Evolutionary conservation across 2,329 filamentous ascomycete species (phyloP).

Genomic region (Pochonia chlamydosporia): DNA sequence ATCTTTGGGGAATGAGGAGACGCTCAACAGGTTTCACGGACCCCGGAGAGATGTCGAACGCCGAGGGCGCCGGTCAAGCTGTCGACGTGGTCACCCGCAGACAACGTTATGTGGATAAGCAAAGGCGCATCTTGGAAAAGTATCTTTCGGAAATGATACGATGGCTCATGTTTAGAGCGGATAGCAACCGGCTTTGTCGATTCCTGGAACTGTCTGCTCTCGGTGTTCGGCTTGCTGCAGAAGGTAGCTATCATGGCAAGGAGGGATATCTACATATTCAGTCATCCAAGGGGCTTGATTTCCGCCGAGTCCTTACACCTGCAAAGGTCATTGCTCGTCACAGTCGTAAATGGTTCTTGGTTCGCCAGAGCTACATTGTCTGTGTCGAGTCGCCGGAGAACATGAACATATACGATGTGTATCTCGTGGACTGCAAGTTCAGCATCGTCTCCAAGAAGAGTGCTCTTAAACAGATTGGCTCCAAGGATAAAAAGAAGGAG

Average conservation of each 20-base stretch:
- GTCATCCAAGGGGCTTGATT: conserved; percentile 82
- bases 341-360: conserved; percentile 92
- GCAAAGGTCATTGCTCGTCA: conserved; percentile 75
- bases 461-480: conserved; percentile 43
- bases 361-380: conserved; percentile 95
- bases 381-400: conserved; percentile 98
- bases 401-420: conserved; percentile 98
- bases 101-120: conserved; percentile 69
- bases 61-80: conserved; percentile 35
- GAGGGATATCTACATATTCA: conserved; percentile 92
- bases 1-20: conserved; percentile 46
- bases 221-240: conserved; percentile 86
- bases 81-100: conserved; percentile 37
- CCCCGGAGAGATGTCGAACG: conserved; percentile 36
- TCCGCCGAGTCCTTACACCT: conserved; percentile 73
- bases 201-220: conserved; percentile 93
- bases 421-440: conserved; percentile 90
- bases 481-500: conserved; percentile 54
- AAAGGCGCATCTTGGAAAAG: conserved; percentile 78
- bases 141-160: conserved; percentile 93
- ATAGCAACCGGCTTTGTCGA: conserved; percentile 92
- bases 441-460: conserved; percentile 68
- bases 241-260: conserved; percentile 96
- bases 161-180: conserved; percentile 93
- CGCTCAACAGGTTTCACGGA: conserved; percentile 47